Percentiles rank a stretch among this genome's conserved stretches.
Conservation (phyloP, 2,329 filamentous ascomycete species). For the Stenocarpella maydis region DNA sequence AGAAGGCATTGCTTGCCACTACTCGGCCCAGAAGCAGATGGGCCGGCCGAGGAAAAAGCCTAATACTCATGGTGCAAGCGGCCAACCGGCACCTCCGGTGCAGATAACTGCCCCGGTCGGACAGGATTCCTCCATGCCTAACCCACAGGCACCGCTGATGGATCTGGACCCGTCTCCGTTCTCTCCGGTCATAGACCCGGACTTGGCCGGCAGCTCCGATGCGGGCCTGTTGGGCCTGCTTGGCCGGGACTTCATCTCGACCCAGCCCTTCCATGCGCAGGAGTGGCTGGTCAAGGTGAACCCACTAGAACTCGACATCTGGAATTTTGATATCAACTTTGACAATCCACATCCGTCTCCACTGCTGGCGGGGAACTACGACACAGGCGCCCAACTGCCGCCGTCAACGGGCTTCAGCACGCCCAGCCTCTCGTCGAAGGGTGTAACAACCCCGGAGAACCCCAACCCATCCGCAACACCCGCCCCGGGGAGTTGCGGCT, state of each 20-base stretch:
- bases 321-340: conserved; percentile 17
- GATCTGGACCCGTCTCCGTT: conserved; percentile 47
- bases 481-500: conserved; percentile 49
- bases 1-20: conserved; percentile 66
- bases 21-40: conserved; percentile 73
- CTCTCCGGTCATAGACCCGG: conserved; percentile 40
- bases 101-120: not conserved
- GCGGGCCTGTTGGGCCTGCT: conserved; percentile 49
- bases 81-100: not conserved
- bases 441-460: conserved; percentile 25
- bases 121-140: not conserved
- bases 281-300: conserved; percentile 27
- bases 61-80: conserved; percentile 43
- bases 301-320: not conserved
- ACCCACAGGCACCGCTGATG: conserved; percentile 31
- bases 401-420: conserved; percentile 13
- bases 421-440: conserved; percentile 30
- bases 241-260: conserved; percentile 39
- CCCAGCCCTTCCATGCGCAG: conserved; percentile 22
- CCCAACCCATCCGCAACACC: not conserved
- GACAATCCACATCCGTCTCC: conserved; percentile 8
- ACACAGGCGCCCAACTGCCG: not conserved
- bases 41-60: conserved; percentile 69
- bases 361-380: not conserved
- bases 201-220: conserved; percentile 40